These are phyloP conservation scores for Eucalyptus brandiana DNA, from an alignment of 345 rosid genomes.

Conservation along the genomic window DNA sequence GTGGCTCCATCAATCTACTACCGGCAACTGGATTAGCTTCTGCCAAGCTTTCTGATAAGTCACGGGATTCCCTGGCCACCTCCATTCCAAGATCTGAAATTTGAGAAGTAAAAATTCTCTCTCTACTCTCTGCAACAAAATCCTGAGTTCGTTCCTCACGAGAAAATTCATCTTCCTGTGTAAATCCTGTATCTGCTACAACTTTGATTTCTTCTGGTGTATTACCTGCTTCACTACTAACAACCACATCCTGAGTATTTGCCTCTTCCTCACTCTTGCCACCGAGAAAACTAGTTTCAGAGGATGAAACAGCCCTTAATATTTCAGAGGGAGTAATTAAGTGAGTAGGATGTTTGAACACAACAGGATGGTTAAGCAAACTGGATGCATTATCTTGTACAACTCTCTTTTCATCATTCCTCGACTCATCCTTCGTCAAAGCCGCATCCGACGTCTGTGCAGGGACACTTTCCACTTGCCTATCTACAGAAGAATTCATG, in stretches of 20 bases:
- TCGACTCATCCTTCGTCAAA: slow-evolving; percentile 24
- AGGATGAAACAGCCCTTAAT: slow-evolving; percentile 46
- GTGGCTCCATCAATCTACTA: slow-evolving; percentile 11
- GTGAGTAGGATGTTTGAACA: slow-evolving; percentile 74
- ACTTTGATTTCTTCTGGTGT: slow-evolving; percentile 55
- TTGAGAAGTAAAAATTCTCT: slow-evolving; percentile 51
- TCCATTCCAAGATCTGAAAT: slow-evolving; percentile 54
- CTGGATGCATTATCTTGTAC: slow-evolving; percentile 31
- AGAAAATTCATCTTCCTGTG: slow-evolving; percentile 31
- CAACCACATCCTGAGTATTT: slow-evolving; percentile 32
- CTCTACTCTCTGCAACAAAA: slow-evolving; percentile 26
- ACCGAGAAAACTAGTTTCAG: slow-evolving; percentile 31
- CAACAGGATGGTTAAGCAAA: slow-evolving; percentile 20
- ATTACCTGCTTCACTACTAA: slow-evolving; percentile 23
- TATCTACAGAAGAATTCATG: slow-evolving; percentile 37
- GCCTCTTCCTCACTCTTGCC: slow-evolving; percentile 30
- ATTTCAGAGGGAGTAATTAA: slow-evolving; percentile 81
- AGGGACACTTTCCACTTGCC: slow-evolving; percentile 29
- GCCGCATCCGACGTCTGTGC: slow-evolving; percentile 19
- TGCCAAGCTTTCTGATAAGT: slow-evolving; percentile 25
- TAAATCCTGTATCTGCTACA: slow-evolving; percentile 39
- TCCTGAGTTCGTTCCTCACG: slow-evolving; percentile 18
- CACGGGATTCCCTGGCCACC: slow-evolving; percentile 42
- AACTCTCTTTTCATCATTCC: slow-evolving; percentile 32
- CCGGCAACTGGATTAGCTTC: slow-evolving; percentile 14